Conservation (phyloP, 2,329 filamentous ascomycete genomes). For the Rhexocercosporidium sp. region DNA sequence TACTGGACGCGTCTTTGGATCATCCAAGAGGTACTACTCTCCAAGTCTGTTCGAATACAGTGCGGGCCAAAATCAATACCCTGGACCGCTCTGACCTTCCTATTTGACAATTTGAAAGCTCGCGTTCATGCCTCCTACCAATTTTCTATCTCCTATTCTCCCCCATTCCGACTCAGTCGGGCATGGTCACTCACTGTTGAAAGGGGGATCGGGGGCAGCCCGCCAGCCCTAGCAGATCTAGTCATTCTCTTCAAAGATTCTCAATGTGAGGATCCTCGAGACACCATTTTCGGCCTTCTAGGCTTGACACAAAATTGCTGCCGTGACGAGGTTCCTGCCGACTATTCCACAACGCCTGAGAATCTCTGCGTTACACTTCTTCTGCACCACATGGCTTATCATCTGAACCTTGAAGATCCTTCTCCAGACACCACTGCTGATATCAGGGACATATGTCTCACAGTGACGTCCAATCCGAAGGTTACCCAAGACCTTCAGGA, state of each 20-base stretch:
- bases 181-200: too few species aligned
- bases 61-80: too few species aligned
- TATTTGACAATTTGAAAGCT: too few species aligned
- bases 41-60: too few species aligned
- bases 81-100: too few species aligned
- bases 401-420: background rate
- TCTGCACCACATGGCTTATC: background rate
- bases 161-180: too few species aligned
- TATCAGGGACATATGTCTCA: background rate
- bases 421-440: background rate
- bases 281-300: background rate
- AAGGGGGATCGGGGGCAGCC: too few species aligned
- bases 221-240: background rate
- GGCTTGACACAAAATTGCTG: background rate
- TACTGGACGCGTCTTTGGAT: background rate
- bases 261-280: background rate
- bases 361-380: background rate
- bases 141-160: too few species aligned
- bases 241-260: background rate
- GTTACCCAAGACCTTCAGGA: background rate
- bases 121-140: too few species aligned
- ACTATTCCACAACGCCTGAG: background rate
- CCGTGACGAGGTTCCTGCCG: background rate
- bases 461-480: background rate
- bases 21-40: background rate